Percentiles rank a stretch among this genome's conserved stretches.
phyloP scores from a whole-genome alignment of 192 early-diverging fungal genomes.

The Backusella luteola region DNA sequence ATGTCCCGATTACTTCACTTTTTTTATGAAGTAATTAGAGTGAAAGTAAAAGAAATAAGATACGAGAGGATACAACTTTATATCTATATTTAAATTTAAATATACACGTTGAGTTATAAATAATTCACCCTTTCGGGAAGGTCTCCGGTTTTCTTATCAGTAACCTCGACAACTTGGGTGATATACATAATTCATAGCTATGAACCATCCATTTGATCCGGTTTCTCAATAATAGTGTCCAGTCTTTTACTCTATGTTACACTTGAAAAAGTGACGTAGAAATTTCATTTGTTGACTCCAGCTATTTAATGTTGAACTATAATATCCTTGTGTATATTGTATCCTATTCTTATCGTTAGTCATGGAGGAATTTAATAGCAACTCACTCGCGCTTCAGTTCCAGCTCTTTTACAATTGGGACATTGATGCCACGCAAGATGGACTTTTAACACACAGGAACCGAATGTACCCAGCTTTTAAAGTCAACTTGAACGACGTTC shows the following conservation, averaged over 20 bases:
- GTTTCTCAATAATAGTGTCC: too few species aligned
- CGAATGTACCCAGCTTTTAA: constrained; percentile 31
- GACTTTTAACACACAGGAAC: neutral
- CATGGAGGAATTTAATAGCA: constrained; percentile 1
- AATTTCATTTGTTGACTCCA: neutral
- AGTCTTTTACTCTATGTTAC: neutral
- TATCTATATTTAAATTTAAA: neutral
- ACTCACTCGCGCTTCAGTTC: constrained; percentile 21
- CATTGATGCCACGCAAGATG: neutral
- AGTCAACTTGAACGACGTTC: constrained; percentile 15
- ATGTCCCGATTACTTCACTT: too few species aligned
- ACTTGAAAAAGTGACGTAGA: constrained; percentile 1
- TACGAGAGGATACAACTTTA: neutral
- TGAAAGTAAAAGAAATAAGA: neutral
- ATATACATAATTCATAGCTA: too few species aligned
- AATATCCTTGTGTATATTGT: neutral
- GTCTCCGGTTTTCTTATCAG: too few species aligned
- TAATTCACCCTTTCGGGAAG: neutral
- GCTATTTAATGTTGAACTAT: neutral
- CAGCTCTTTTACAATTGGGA: constrained; percentile 24
- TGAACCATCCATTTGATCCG: too few species aligned
- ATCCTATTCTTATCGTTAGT: neutral
- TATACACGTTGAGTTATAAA: neutral
- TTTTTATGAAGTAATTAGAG: neutral
- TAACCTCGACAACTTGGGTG: too few species aligned